Evolutionary conservation across 78 protist species (phyloP), one percentile per base, ranked within the genome.

Genomic region (Dictyostelium capitatum): DNA sequence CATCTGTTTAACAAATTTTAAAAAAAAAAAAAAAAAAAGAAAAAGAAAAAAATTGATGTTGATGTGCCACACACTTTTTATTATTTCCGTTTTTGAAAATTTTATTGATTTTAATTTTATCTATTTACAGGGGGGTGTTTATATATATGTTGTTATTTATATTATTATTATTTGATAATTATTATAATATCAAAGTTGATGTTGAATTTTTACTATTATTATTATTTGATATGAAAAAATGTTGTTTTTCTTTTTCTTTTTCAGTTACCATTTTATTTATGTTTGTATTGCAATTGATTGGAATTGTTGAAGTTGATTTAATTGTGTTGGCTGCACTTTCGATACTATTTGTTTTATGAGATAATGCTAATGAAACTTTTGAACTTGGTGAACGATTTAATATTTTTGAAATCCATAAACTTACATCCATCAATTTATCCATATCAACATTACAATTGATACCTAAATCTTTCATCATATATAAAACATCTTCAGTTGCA

Each of bases 401-500:
- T 48, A 83, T 41, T 15, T 50, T 50, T 10, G 92, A 84, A 37
- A 93, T 84, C 92, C 89, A 93, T 15, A 62, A 57, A 82, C 92
- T 77, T 57, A 73, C 75, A 25, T 83, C 96, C 69, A 93, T 47
- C 17, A 93, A 28, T 65, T 93, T 93, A 23, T 75, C 79, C 79
- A 93, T 72, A 46, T 93, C 87, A 7, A 93, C 89, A n/a, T 84
- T 84, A 59, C 96, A 87, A 59, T 90, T 79, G 25, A 97, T 80
- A 25, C 97, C 97, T 8, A 97, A 77, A 32, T 98, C 99, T 17
- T 96, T 73, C 82, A 98, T 96, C 98, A 98, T 96, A 89, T 98
- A 98, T 8, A 80, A 23, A 43, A 96, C 98, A 53, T 98, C 99
- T 57, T 98, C 99, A 3, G 99, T 97, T 6, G 99, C 98, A 30